Percentiles rank a stretch among this genome's conserved stretches.
Evolutionary conservation across 371 early-diverging fungal species (phyloP).

Genomic region (Rhizopus arrhizus): DNA sequence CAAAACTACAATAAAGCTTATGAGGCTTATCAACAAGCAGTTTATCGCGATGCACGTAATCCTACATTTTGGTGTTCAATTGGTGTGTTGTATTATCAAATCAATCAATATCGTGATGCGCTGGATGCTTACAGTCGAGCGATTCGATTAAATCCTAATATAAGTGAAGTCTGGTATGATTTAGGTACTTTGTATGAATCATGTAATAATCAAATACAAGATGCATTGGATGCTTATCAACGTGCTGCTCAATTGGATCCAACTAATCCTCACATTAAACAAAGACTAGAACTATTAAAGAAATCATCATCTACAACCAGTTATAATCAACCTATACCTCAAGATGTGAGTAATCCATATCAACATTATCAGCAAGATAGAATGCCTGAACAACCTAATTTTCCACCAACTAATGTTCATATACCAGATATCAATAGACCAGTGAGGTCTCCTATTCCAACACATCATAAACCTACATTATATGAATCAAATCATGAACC

Average conservation of each 20-base stretch:
- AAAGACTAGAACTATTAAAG: conserved; percentile 70
- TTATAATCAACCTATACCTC: too few species aligned
- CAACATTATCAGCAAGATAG: too few species aligned
- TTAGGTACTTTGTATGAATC: conserved; percentile 94
- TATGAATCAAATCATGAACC: too few species aligned
- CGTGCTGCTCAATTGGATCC: conserved; percentile 79
- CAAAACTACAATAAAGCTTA: conserved; percentile 92
- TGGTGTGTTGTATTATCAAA: too few species aligned
- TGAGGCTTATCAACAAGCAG: conserved; percentile 95
- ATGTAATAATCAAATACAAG: conserved; percentile 93
- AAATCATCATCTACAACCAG: conserved; percentile 22
- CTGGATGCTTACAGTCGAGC: conserved; percentile 94
- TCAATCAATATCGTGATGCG: conserved; percentile 88
- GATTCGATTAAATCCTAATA: conserved; percentile 86
- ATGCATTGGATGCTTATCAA: conserved; percentile 63
- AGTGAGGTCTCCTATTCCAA: too few species aligned
- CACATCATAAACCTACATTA: too few species aligned
- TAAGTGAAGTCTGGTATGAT: conserved; percentile 95
- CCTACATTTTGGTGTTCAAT: conserved; percentile 71
- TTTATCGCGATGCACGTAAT: conserved; percentile 88
- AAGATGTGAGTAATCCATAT: too few species aligned
- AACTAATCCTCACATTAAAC: conserved; percentile 76
- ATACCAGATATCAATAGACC: too few species aligned
- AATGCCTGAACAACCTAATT: too few species aligned
- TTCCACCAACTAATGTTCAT: too few species aligned